Evolutionary conservation across 495 filamentous ascomycete species (phyloP), one percentile per base, ranked within the genome.

Genomic region (Aspergillus biplanus): DNA sequence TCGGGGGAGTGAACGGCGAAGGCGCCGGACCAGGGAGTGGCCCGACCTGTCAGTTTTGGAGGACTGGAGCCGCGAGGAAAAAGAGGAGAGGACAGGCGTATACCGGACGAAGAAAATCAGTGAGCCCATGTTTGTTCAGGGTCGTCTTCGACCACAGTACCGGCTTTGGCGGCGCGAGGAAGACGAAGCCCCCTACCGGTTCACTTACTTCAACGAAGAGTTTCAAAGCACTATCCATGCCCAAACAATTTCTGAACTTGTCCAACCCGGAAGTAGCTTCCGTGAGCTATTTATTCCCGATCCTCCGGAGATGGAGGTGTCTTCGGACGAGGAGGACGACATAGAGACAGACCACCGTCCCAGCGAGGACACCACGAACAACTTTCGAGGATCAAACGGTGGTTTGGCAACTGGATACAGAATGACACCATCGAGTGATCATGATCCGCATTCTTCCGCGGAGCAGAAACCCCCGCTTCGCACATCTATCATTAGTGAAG

Each of bases 151-250:
- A 8, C 92, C 95, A 7, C 88, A 92, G 62, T 91, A 90, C 67
- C 74, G 76, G 56, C 80, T 82, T 6, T 99, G 95, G 95, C 92
- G 93, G 72, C 84, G 88, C 31, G 87, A 90, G 61, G 91, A 95
- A 66, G 93, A 97, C 42, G 96, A 97, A 56, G 88, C 88, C 1
- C 95, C 95, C 0, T 99, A 96, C 71, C 86, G 95, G 48, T 98
- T 96, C 71, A 99, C 95, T 3, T 99, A 99, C 69, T 99, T 99
- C 82, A 97, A 97, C 72, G 95, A 98, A 69, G 92, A 97, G 65
- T 91, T 98, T 62, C 87, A 89, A 52, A 92, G 89, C 68, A 98
- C 95, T 0, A 95, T 98, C 64, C 95, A 98, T 72, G 93, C 92
- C 21, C 92, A 97, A 71, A 96, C 90, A 0, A 94, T 99, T 52